Evolutionary conservation across 2,329 filamentous ascomycete species (phyloP), one percentile per base, ranked within the genome.

Genomic region (Pseudocercospora musae): DNA sequence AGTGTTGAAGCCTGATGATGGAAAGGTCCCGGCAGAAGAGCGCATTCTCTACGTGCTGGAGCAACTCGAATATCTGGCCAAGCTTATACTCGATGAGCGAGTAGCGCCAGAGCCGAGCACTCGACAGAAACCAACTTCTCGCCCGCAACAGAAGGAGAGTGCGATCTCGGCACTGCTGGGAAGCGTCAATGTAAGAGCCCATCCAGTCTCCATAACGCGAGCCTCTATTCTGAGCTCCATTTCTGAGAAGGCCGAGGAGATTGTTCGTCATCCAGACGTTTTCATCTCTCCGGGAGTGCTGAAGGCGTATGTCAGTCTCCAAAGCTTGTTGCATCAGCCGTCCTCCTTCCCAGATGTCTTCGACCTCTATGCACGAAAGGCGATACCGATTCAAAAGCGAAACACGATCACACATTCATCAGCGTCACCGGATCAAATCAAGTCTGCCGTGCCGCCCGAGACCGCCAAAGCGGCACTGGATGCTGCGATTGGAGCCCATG

Each of bases 341-440:
- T 86, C 91, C 67, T 87, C 90, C 49, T 85, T 98, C 65, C 92
- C 94, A 6, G 85, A 88, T 63, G 86, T 92, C 46, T 89, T 99
- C 72, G 80, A 87, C 60, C 82, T 97, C 58, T 98, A 94, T 75
- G 91, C 91, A 54, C 85, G 86, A 69, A 99, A 98, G 77, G 89
- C 91, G 9, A 80, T 87, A 65, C 90, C 92, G 2, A 78, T 44
- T 9, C 56, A 62, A 56, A 83, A 84, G n/a, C 62, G 63, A 33
- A 61, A 62, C 9, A 79, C 62, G 8, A 79, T 91, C 57, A 78
- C 78, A 65, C 91, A 87, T 72, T 80, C 79, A 44, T 75, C 81
- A 55, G 85, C 85, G 46, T 90, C 89, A 46, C 89, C 92, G 3
- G 62, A 71, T 15, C 87, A 89, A 65, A 83, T 85, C 50, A 72